Evolutionary conservation across 176 grass and related monocot genomes (phyloP).

Genomic region (Alloteropsis semialata): DNA sequence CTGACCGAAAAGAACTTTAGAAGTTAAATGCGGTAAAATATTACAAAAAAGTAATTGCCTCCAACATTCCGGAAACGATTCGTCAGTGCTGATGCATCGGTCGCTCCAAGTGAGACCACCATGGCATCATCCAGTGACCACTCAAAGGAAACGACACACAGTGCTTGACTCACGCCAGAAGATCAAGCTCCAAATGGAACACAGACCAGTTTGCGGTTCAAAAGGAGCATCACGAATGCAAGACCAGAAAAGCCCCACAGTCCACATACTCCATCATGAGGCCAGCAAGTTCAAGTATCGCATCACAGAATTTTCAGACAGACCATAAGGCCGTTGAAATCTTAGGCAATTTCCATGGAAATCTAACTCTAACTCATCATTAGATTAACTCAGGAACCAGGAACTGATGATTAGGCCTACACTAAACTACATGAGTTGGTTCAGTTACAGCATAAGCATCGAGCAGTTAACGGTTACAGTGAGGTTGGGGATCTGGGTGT

Average conservation of each 20-base stretch:
- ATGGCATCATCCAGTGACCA: constrained; percentile 29
- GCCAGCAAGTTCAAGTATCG: neutral
- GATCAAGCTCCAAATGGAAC: neutral
- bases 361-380: constrained; percentile 26
- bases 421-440: constrained; percentile 25
- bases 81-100: neutral
- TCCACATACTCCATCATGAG: neutral
- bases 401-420: constrained; percentile 21
- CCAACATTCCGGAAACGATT: constrained; percentile 11
- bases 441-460: constrained; percentile 36
- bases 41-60: neutral
- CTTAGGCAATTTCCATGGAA: neutral
- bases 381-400: constrained; percentile 6
- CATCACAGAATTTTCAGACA: neutral
- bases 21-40: neutral
- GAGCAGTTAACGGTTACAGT: constrained; percentile 53
- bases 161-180: neutral
- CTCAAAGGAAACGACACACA: neutral
- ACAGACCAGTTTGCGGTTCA: neutral
- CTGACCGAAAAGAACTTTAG: constrained; percentile 19
- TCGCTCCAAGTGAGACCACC: constrained; percentile 14
- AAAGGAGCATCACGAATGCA: neutral
- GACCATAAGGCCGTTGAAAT: neutral
- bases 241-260: neutral
- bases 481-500: constrained; percentile 32